phyloP scores from a whole-genome alignment of 768 basidiomycete species.

The Coprinopsis marcescibilis region DNA sequence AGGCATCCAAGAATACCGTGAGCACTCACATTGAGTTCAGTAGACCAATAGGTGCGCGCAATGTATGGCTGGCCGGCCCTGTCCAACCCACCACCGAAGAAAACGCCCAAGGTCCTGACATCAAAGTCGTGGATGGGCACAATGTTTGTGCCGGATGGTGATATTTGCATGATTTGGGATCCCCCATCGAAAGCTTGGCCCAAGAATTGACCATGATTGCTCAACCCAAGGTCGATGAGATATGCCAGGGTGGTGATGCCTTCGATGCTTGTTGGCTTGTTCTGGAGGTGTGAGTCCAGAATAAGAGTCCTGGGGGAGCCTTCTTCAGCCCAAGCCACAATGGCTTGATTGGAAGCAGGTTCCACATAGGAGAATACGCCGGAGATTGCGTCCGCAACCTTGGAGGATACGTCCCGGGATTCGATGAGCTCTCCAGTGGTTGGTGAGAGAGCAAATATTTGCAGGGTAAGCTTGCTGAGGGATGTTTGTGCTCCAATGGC shows the following conservation, averaged over 20 bases:
- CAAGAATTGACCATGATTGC: conserved; percentile 52
- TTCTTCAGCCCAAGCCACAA: conserved; percentile 52
- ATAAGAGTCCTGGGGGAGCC: conserved; percentile 42
- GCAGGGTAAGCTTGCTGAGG: conserved; percentile 53
- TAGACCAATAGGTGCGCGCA: conserved; percentile 64
- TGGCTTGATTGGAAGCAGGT: conserved; percentile 21
- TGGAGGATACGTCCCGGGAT: conserved; percentile 49
- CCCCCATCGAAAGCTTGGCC: conserved; percentile 51
- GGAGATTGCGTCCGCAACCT: conserved; percentile 26
- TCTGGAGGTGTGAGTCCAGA: conserved; percentile 46
- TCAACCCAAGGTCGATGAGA: conserved; percentile 59
- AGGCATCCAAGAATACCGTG: not conserved
- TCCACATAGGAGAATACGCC: conserved; percentile 24
- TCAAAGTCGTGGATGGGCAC: not conserved
- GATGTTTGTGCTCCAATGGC: conserved; percentile 48
- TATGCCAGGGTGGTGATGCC: conserved; percentile 41
- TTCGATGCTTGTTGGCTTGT: conserved; percentile 37
- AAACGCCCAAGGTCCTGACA: not conserved
- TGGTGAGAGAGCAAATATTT: conserved; percentile 56
- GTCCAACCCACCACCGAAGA: conserved; percentile 55
- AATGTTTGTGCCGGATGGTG: conserved; percentile 29
- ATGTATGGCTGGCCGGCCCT: conserved; percentile 48
- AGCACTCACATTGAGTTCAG: conserved; percentile 40
- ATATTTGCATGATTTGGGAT: conserved; percentile 49
- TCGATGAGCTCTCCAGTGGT: conserved; percentile 46